These are phyloP conservation scores for Colletotrichum echinochloae DNA, from an alignment of 2,329 filamentous ascomycete species.

Conservation along the genomic window DNA sequence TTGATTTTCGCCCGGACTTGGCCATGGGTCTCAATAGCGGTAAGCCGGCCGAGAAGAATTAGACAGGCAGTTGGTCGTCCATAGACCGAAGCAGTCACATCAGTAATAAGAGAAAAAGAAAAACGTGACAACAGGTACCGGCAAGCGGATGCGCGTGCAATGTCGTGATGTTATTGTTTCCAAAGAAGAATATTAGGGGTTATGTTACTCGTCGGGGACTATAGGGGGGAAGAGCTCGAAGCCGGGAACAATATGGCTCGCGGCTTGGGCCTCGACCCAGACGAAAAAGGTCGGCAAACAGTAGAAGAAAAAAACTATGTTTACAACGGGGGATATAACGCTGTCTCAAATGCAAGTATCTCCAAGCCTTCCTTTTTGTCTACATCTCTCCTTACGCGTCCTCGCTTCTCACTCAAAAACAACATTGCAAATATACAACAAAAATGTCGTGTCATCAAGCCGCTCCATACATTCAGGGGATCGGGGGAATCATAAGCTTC, in stretches of 20 bases:
- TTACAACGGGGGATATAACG: constrained; percentile 34
- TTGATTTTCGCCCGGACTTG: too few relatives aligned
- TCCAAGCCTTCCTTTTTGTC: constrained; percentile 26
- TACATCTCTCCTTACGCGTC: constrained; percentile 10
- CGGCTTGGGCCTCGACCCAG: neutral
- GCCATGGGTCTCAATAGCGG: neutral
- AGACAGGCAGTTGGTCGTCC: neutral
- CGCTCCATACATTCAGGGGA: constrained; percentile 33
- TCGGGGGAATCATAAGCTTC: constrained; percentile 38
- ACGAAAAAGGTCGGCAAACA: neutral
- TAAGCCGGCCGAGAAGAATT: neutral
- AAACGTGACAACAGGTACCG: too few relatives aligned
- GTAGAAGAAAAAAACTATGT: neutral
- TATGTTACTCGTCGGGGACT: constrained; percentile 16
- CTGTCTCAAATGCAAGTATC: constrained; percentile 26
- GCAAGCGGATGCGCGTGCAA: constrained; percentile 20
- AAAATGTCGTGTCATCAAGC: constrained; percentile 29
- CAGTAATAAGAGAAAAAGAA: too few relatives aligned
- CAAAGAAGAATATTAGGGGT: constrained; percentile 33
- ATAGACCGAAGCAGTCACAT: neutral
- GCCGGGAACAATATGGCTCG: constrained; percentile 10
- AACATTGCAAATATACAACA: constrained; percentile 12
- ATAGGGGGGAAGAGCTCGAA: neutral
- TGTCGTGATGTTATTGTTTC: constrained; percentile 35
- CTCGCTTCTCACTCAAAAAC: neutral